phyloP scores from a whole-genome alignment of 805 yeast species.

The Barnettozyma botsteinii region DNA sequence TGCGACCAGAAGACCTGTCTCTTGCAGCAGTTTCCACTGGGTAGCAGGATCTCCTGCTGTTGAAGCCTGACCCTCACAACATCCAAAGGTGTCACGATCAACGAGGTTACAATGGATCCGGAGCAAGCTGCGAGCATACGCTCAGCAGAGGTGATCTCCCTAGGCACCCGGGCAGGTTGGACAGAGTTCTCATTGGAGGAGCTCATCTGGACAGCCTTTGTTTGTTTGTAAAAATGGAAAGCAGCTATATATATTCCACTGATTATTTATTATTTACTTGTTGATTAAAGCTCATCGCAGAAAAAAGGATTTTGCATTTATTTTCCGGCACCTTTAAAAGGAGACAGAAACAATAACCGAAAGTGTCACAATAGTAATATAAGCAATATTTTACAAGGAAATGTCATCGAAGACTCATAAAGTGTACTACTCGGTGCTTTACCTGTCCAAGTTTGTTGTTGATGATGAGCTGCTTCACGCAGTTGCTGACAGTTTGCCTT shows the following conservation, averaged over 20 bases:
- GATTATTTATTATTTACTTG: too few relatives aligned
- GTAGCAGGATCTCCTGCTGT: conserved; percentile 61
- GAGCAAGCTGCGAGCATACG: conserved; percentile 75
- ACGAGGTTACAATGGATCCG: conserved; percentile 67
- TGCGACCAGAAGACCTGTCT: conserved; percentile 29
- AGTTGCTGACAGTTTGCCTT: neutral
- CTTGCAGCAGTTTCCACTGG: conserved; percentile 37
- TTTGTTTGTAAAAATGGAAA: too few relatives aligned
- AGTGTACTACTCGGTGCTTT: conserved; percentile 3
- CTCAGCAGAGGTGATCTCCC: conserved; percentile 45
- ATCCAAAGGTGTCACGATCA: conserved; percentile 76
- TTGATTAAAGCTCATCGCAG: too few relatives aligned
- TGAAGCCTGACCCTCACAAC: conserved; percentile 73
- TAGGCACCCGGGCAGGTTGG: conserved; percentile 5
- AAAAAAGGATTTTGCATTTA: too few relatives aligned
- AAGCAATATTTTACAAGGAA: too few relatives aligned
- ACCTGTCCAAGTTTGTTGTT: conserved; percentile 4
- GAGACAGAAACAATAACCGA: neutral
- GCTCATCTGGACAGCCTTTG: too few relatives aligned
- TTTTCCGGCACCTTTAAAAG: too few relatives aligned
- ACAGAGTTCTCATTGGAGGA: neutral
- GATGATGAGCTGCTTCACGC: neutral
- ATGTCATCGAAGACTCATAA: neutral
- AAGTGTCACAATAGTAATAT: neutral
- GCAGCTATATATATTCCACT: too few relatives aligned